These are phyloP conservation scores for Didymellaceae sp. DNA, from an alignment of 2,329 filamentous ascomycete genomes.

Conservation along the genomic window DNA sequence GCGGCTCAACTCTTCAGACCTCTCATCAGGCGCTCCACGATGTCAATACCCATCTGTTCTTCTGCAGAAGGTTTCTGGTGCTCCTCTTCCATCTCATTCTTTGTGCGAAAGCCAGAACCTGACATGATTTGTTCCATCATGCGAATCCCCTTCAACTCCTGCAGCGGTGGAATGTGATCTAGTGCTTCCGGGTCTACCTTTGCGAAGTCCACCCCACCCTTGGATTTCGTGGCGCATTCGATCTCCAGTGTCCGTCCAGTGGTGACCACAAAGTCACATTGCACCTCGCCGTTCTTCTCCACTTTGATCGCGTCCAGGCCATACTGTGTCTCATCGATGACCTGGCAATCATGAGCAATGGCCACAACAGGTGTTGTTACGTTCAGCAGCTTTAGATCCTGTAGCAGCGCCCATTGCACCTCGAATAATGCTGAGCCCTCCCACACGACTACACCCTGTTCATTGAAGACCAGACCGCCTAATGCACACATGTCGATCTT, in stretches of 20 bases:
- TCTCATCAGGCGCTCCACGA: conserved; percentile 44
- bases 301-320: conserved; percentile 31
- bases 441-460: conserved; percentile 49
- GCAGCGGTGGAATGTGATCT: conserved; percentile 47
- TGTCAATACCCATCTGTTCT: conserved; percentile 43
- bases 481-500: conserved; percentile 49
- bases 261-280: conserved; percentile 52
- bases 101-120: conserved; percentile 18
- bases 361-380: conserved; percentile 39
- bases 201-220: conserved; percentile 49
- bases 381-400: conserved; percentile 41
- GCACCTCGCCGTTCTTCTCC: conserved; percentile 49
- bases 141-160: conserved; percentile 47
- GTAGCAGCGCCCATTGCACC: conserved; percentile 53
- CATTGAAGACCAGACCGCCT: conserved; percentile 51
- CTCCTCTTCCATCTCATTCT: conserved; percentile 14
- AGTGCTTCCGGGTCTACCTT: conserved; percentile 46
- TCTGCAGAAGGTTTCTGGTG: conserved; percentile 24
- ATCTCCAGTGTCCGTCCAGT: conserved; percentile 42
- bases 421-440: conserved; percentile 54
- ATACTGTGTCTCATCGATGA: conserved; percentile 42
- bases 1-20: conserved; percentile 27
- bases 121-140: conserved; percentile 47
- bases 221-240: conserved; percentile 41
- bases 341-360: conserved; percentile 53